phyloP scores from a whole-genome alignment of 179 eudicot species.

The Camellia oleifera region DNA sequence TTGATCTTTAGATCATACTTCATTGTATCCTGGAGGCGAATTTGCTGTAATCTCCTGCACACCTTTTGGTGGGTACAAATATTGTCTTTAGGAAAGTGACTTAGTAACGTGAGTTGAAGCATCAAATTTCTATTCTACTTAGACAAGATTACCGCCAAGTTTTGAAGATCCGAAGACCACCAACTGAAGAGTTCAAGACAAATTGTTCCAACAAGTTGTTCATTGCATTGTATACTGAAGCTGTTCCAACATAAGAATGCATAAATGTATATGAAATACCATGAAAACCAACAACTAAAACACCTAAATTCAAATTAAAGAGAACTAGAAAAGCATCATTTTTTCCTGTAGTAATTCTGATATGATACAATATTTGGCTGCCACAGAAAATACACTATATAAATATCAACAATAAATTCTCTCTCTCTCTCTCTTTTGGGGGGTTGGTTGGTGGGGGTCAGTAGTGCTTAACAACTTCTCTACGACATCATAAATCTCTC shows the following conservation, averaged over 20 bases:
- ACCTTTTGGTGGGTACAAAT: too few species aligned
- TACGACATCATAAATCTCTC: not conserved
- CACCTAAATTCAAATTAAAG: constrained; percentile 41
- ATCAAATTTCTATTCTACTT: too few species aligned
- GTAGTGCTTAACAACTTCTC: not conserved
- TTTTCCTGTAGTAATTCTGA: not conserved
- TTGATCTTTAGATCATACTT: too few species aligned
- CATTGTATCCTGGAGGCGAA: too few species aligned
- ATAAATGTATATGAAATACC: constrained; percentile 43
- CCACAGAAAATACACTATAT: not conserved
- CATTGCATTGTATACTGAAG: constrained; percentile 46
- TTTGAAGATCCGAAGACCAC: too few species aligned
- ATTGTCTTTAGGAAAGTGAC: too few species aligned
- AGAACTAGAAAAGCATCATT: not conserved
- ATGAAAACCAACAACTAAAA: constrained; percentile 52
- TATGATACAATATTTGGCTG: not conserved
- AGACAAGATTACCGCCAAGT: too few species aligned
- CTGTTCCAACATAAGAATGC: constrained; percentile 48
- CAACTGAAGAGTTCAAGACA: too few species aligned
- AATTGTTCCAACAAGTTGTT: constrained; percentile 6
- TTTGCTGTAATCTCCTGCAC: too few species aligned
- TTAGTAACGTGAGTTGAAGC: too few species aligned
- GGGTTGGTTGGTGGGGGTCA: not conserved
- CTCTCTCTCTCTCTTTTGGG: not conserved
- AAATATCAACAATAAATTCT: not conserved